Percentiles rank a stretch among this genome's conserved stretches.
Evolutionary conservation across 2,329 filamentous ascomycete species (phyloP).

Genomic region (Decorospora gaudefroyi): DNA sequence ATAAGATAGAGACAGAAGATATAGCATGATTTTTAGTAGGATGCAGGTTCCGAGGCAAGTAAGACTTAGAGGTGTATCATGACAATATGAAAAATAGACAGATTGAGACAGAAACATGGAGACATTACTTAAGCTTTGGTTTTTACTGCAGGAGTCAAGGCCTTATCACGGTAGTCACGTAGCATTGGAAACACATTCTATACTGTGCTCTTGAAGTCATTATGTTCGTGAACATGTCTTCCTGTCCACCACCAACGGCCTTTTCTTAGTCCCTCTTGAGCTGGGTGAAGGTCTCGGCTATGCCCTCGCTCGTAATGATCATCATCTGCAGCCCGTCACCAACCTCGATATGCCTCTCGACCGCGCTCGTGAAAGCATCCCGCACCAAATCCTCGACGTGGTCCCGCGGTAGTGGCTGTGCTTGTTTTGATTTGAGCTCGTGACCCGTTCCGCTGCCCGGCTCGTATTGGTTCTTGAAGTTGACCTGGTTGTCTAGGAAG

Average conservation of each 20-base stretch:
- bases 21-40: no score
- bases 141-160: no score
- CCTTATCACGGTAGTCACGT: constrained; percentile 2
- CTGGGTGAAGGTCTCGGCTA: constrained; percentile 80
- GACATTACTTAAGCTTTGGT: background rate
- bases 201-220: constrained; percentile 31
- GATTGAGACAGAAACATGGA: background rate
- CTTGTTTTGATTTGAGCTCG: constrained; percentile 71
- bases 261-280: constrained; percentile 66
- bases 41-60: no score
- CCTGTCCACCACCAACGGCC: constrained; percentile 14
- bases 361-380: constrained; percentile 97
- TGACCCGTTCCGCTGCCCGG: constrained; percentile 84
- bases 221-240: constrained; percentile 47
- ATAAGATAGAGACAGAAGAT: no score
- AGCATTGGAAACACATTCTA: constrained; percentile 21
- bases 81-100: background rate
- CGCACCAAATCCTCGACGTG: constrained; percentile 87
- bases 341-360: constrained; percentile 98
- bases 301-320: constrained; percentile 84
- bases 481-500: constrained; percentile 99
- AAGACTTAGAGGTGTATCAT: no score
- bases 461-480: constrained; percentile 98
- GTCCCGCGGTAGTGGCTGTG: constrained; percentile 68
- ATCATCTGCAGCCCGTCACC: constrained; percentile 96